Evolutionary conservation across 257 asterid genomes (phyloP), one percentile per base, ranked within the genome.

Genomic region (Ajuga chamaepitys): DNA sequence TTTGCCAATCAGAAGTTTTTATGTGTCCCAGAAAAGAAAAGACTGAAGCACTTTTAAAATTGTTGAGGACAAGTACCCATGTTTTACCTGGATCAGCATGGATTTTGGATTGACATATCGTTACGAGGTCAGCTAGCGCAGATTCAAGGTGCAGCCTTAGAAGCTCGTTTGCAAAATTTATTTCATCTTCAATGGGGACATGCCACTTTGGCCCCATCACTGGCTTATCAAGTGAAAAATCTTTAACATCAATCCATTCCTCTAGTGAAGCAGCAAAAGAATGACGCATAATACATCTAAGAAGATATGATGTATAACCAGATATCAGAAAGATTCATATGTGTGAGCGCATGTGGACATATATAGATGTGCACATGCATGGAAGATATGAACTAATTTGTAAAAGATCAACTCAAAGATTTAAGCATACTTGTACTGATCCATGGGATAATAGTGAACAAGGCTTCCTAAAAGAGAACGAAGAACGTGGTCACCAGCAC

Each of bases 381-480:
- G 20, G 61, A 38, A 30, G 42, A 44, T 52, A 48, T 32, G 65
- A 64, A 35, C 67, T 45, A 59, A 26, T 25, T 71, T 60, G 40
- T 18, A 46, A 22, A 52, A 59, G 28, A 40, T 65, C 42, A 68
- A 30, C 63, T 24, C 53, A 63, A 78, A 55, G 77, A 66, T 55
- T 55, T 35, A 14, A 14, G 66, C 72, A 42, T 72, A 94, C 99
- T 85, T 94, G 95, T 88, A 89, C 74, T 90, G 99, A 76, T 94
- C 92, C 63, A 82, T 75, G 67, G 99, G 97, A 73, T 94, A 90
- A 78, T 94, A 94, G 72, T 84, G 95, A 68, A 86, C 81, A 81
- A 94, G 84, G 78, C 96, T 86, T 74, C 96, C 99, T 74, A 94
- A 85, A 71, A 94, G 97, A 76, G 99, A 90, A 80, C 99, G 93